Evolutionary conservation across 2,329 filamentous ascomycete species (phyloP), one percentile per base, ranked within the genome.

Genomic region (Sclerotinia borealis): DNA sequence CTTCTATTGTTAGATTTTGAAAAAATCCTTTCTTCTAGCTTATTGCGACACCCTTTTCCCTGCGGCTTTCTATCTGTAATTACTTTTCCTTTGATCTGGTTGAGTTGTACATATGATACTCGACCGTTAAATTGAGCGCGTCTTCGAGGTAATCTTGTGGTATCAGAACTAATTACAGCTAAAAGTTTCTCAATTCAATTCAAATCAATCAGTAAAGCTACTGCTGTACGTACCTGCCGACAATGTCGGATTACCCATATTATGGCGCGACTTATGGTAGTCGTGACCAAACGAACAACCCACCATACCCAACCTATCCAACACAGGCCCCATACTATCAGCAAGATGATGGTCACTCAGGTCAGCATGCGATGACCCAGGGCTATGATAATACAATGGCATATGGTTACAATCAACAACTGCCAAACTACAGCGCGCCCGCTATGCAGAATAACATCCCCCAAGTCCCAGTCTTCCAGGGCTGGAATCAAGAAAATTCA

Each of bases 221-320:
- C 49, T 45, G 27, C 39, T 36, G 6, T 3, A 10, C 13, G 17
- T 17, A 43, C 19, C 22, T 61, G n/a, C 48, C 63, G 62, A 72
- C 60, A 56, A 82, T 82, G 80, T 78, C 79, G 56, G 76, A 79
- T 64, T 80, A 82, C 72, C 78, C 78, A 62, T 77, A 77, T 19
- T 80, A 78, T 68, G 77, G 77, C 65, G 74, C 67, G 45, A 65
- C 59, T 47, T 72, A 70, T 67, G 67, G 68, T 17, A 55, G 63
- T 60, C 70, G 65, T 66, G 68, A 69, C 47, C 69, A 69, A 50
- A 61, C 58, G 27, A 71, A 68, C 60, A 65, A 63, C 45, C 55
- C 68, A 58, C 63, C 69, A 11, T 74, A 72, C 60, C 66, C 70
- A 52, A 63, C 64, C 31, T 63, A 43, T 25, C 25, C 48, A 69